Base-by-base conservation (phyloP, 2,329 filamentous ascomycete species). In the Aspergillus transmontanensis region DNA sequence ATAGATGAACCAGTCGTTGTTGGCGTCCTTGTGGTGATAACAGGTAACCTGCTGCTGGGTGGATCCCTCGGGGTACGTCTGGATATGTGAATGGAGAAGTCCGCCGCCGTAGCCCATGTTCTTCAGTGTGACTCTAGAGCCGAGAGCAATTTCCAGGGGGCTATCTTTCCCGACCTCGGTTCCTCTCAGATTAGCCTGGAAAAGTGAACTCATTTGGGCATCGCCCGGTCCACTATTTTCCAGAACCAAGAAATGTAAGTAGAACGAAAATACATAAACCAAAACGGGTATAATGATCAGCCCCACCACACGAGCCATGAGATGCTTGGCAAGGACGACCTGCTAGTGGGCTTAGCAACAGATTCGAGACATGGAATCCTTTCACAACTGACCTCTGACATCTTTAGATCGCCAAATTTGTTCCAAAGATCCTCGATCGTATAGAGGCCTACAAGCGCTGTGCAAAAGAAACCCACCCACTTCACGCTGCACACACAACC, bases 1-100 rank as follows among this genome's bases (percentile, higher is more conserved):
- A 78, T 97, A 97, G 81, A 99, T 94, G 82, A 96, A 97, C 95
- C 95, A 99, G 78, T 99, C 95, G 78, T 99, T 99, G 87, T 99
- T 99, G 78, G 94, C 86, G 83, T 99, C 95, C 79, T 99, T 99
- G 85, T 99, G 95, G 81, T 99, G 95, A 81, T 99, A 99, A 84
- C 96, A 99, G 66, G 95, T 99, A 66, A 99, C 90, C 78, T 99
- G 95, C 80, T 99, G 96, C 81, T 99, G 95, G 58, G 82, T 83
- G 43, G 95, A 98, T 36, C 94, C 95, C 75, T 97, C 94, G 0
- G 94, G 94, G 77, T 93, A 98, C 10, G 93, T 97, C 81, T 98
- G 94, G 66, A 97, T 87, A 83, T 98, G 95, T 48, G 94, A 97
- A 81, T 98, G 94, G 53, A 98, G 89, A 41, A 99, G 88, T 77